These are phyloP conservation scores for Salix caprea DNA, from an alignment of 345 rosid species.

Conservation along the genomic window DNA sequence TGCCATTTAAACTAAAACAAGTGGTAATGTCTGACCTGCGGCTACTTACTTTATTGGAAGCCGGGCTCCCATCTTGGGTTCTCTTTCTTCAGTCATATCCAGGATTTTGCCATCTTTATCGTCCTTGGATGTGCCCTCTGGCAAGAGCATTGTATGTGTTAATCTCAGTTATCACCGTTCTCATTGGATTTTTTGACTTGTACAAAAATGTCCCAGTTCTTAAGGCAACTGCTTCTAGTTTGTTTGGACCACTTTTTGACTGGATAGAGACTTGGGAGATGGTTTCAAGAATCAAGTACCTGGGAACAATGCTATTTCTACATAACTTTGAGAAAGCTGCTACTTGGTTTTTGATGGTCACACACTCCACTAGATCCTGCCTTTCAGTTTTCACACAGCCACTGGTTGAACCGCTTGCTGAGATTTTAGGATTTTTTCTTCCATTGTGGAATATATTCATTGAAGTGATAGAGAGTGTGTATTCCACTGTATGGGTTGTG, in stretches of 20 bases:
- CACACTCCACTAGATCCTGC: constrained; percentile 53
- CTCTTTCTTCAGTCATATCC: constrained; percentile 97
- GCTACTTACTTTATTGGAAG: constrained; percentile 81
- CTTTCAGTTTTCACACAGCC: constrained; percentile 58
- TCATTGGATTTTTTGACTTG: constrained; percentile 88
- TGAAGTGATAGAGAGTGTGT: constrained; percentile 45
- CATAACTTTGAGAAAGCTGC: constrained; percentile 87
- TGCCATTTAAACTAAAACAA: constrained; percentile 74
- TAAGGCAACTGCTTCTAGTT: constrained; percentile 77
- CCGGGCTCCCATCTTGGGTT: constrained; percentile 99
- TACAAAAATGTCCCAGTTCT: constrained; percentile 98
- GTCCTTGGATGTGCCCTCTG: constrained; percentile 98
- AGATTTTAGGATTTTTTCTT: constrained; percentile 40
- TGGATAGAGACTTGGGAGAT: constrained; percentile 99
- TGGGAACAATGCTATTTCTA: constrained; percentile 96
- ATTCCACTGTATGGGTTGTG: constrained; percentile 45
- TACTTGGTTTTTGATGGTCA: constrained; percentile 53
- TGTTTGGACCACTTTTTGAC: constrained; percentile 87
- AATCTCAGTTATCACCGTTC: constrained; percentile 69
- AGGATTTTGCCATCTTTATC: constrained; percentile 79
- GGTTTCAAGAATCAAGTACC: constrained; percentile 87
- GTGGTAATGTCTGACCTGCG: constrained; percentile 71
- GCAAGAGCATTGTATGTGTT: constrained; percentile 83
- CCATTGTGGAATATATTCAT: constrained; percentile 61
- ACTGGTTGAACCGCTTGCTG: constrained; percentile 47